phyloP scores from a whole-genome alignment of 2,329 filamentous ascomycete species.

The Rosellinia necatrix region DNA sequence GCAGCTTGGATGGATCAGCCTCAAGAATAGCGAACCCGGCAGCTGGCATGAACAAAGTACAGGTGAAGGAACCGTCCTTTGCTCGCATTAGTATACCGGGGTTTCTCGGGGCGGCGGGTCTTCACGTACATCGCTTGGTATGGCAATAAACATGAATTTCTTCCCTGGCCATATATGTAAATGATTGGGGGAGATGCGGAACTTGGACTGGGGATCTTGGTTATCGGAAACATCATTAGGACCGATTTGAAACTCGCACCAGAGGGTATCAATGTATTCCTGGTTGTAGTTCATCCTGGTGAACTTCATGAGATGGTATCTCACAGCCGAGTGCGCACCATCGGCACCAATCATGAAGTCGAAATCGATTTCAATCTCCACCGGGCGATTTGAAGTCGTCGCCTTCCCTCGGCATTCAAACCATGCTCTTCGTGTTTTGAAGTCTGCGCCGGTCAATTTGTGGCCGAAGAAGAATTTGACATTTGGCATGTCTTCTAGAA shows the following conservation, averaged over 20 bases:
- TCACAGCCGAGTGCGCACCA: conserved; percentile 87
- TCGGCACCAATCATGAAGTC: conserved; percentile 95
- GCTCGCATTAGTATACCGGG: conserved; percentile 20
- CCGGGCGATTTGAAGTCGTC: conserved; percentile 50
- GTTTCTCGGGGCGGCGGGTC: neutral
- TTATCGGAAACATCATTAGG: conserved; percentile 46
- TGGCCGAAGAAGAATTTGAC: conserved; percentile 92
- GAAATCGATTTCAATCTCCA: conserved; percentile 82
- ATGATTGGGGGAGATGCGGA: conserved; percentile 87
- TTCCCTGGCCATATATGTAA: conserved; percentile 96
- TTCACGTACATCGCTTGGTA: conserved; percentile 67
- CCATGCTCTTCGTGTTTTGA: conserved; percentile 79
- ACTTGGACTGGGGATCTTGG: conserved; percentile 52
- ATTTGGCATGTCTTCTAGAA: conserved; percentile 81
- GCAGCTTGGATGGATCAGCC: conserved; percentile 60
- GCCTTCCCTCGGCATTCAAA: conserved; percentile 66
- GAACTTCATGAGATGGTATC: conserved; percentile 96
- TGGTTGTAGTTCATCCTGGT: conserved; percentile 89
- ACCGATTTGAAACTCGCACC: conserved; percentile 92
- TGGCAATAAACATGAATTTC: conserved; percentile 98
- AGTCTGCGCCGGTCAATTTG: conserved; percentile 90
- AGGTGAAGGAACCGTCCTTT: conserved; percentile 91
- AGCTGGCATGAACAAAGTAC: conserved; percentile 86
- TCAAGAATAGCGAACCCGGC: conserved; percentile 71
- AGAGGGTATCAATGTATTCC: conserved; percentile 93